Evolutionary conservation across 2,329 filamentous ascomycete genomes (phyloP), one percentile per base, ranked within the genome.

Genomic region (Zymoseptoria ardabiliae): DNA sequence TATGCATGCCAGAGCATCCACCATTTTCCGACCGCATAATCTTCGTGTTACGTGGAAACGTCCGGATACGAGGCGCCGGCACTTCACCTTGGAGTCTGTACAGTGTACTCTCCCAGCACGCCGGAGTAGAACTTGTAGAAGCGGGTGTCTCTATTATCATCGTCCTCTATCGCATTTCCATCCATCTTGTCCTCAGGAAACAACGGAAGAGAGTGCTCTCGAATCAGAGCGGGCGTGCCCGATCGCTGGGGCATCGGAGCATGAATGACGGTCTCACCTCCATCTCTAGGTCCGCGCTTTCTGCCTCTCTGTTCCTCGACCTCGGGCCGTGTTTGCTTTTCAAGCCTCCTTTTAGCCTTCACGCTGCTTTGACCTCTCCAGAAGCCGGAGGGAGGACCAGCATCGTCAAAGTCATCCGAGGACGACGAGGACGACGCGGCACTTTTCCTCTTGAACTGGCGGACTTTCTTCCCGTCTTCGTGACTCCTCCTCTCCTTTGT

Each of bases 81-180:
- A 45, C 17, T 13, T 45, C n/a, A n/a, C 13, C 35, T n/a, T n/a
- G 35, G 17, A 17, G 5, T 17, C 17, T 45, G 35, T 45, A n/a
- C 35, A n/a, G 17, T 45, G 13, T 68, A 67, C 20, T 65, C 63
- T 8, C 55, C 51, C 57, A 65, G 50, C 0, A 69, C 51, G 11
- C 57, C 63, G 54, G 68, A 64, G 48, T 66, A 69, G 41, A 67
- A 69, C 4, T 58, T 65, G 56, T 69, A 69, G 54, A 66, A 68
- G 20, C n/a, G 56, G 1, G 63, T 68, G 45, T 66, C 56, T 28
- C 66, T 51, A 8, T 41, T 56, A 13, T 56, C 61, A 30, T 60
- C 57, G 25, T 55, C 48, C 28, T 50, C 49, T 11, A 28, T 21
- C 57, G 49, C 56, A 54, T 52, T 13, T 50, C 58, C 58, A 23